phyloP scores from a whole-genome alignment of 148 eudicot species.

The Cornus kousa region DNA sequence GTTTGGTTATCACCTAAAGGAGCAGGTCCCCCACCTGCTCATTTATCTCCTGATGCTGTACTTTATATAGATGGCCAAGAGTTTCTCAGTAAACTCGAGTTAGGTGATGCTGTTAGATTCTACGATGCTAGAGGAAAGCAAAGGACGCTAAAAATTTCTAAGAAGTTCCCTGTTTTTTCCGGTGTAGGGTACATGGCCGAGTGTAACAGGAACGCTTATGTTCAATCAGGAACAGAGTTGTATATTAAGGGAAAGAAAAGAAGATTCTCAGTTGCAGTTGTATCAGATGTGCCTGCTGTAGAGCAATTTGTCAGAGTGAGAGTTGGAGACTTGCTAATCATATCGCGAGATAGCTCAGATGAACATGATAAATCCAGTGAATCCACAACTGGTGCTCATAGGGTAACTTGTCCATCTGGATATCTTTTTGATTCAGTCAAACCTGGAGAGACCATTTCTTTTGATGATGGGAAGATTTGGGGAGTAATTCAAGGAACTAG shows the following conservation, averaged over 20 bases:
- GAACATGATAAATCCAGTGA: conserved; percentile 15
- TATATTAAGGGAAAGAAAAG: conserved; percentile 27
- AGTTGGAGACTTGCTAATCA: conserved; percentile 46
- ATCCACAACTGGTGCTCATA: conserved; percentile 20
- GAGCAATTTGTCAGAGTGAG: conserved; percentile 45
- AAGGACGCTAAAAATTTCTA: conserved; percentile 30
- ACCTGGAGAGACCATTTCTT: conserved; percentile 51
- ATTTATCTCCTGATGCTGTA: conserved; percentile 38
- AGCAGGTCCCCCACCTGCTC: conserved; percentile 44
- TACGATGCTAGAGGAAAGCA: conserved; percentile 50
- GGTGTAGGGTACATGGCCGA: conserved; percentile 49
- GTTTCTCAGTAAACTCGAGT: conserved; percentile 36
- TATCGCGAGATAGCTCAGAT: conserved; percentile 39
- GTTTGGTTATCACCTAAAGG: conserved; percentile 44
- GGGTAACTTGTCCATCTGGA: conserved; percentile 40
- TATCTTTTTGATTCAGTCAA: conserved; percentile 52
- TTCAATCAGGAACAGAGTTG: conserved; percentile 33
- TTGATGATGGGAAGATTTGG: conserved; percentile 58
- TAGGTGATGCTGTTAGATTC: conserved; percentile 41
- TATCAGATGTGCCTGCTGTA: conserved; percentile 39
- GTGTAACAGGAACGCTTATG: conserved; percentile 34
- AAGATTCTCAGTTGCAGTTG: conserved; percentile 28
- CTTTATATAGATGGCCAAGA: conserved; percentile 33
- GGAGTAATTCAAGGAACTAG: conserved; percentile 45
- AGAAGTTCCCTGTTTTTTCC: conserved; percentile 34